Evolutionary conservation across 139 green algal species (phyloP).

Genomic region (Chlorella sorokiniana): DNA sequence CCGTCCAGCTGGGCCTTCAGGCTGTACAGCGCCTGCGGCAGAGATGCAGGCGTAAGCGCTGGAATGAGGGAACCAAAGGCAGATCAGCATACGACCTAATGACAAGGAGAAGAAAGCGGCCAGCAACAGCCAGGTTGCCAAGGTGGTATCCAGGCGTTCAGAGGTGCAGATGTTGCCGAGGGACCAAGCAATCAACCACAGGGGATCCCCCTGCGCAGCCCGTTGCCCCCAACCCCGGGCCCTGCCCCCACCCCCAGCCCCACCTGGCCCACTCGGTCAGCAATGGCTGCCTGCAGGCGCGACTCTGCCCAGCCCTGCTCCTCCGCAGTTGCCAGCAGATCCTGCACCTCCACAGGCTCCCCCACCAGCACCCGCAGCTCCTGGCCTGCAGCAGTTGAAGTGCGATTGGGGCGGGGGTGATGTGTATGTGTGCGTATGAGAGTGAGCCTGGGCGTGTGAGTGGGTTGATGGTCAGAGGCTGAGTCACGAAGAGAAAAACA

Average conservation of each 20-base stretch:
- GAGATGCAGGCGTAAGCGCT: not conserved
- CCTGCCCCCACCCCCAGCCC: no score
- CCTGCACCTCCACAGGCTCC: slow-evolving; percentile 66
- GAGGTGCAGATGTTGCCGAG: no score
- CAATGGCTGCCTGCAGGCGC: slow-evolving; percentile 58
- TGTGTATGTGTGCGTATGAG: no score
- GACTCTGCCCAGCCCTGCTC: slow-evolving; percentile 55
- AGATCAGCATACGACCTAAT: not conserved
- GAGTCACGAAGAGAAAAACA: no score
- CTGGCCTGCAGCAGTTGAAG: slow-evolving; percentile 26
- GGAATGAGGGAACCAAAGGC: not conserved
- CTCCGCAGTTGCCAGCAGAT: slow-evolving; percentile 38
- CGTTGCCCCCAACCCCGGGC: no score
- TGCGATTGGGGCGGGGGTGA: no score
- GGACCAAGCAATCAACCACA: no score
- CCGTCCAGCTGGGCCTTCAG: slow-evolving; percentile 52
- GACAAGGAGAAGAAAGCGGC: not conserved
- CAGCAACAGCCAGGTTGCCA: no score
- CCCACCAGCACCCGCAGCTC: slow-evolving; percentile 78
- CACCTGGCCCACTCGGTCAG: slow-evolving; percentile 44
- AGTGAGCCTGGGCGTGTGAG: no score
- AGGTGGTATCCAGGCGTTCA: no score
- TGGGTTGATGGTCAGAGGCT: no score
- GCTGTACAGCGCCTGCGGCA: slow-evolving; percentile 13
- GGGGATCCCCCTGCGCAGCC: no score